Conservation (phyloP, 2,329 filamentous ascomycete genomes). For the Phaeophleospora eucalypticola region DNA sequence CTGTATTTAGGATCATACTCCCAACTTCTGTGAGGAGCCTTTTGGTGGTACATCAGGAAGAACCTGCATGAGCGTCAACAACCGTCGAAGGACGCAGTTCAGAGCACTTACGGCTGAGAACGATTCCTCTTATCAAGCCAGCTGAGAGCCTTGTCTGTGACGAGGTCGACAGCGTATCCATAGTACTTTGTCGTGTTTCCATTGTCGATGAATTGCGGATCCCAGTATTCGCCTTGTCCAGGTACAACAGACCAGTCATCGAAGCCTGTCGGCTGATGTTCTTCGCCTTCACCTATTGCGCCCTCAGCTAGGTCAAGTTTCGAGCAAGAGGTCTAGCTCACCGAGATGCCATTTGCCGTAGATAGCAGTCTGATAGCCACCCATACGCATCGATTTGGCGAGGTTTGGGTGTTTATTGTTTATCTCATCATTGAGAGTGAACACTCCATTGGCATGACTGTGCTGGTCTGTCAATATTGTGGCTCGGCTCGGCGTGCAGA, state of each 20-base stretch:
- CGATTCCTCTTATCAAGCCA: no score
- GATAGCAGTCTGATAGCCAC: slow-evolving; percentile 51
- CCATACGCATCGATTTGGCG: slow-evolving; percentile 47
- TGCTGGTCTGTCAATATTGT: slow-evolving; percentile 50
- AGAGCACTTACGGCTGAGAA: no score
- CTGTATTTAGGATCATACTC: slow-evolving; percentile 50
- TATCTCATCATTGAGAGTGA: slow-evolving; percentile 48
- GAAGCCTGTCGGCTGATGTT: slow-evolving; percentile 48
- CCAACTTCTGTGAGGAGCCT: slow-evolving; percentile 53
- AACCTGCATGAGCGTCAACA: no score
- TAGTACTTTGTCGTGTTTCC: slow-evolving; percentile 30
- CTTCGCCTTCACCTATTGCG: slow-evolving; percentile 30
- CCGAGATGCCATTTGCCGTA: slow-evolving; percentile 54
- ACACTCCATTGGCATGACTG: slow-evolving; percentile 52
- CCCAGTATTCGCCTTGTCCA: slow-evolving; percentile 52
- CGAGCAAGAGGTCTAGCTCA: no score
- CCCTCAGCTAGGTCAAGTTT: no score
- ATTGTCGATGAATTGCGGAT: slow-evolving; percentile 48
- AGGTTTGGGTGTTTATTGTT: slow-evolving; percentile 51
- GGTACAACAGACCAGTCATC: slow-evolving; percentile 53
- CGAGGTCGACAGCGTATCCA: slow-evolving; percentile 52
- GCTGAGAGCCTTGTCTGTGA: slow-evolving; percentile 54
- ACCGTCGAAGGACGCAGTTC: no score
- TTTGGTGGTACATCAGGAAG: slow-evolving; percentile 56
- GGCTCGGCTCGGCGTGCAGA: slow-evolving; percentile 51